Base-by-base conservation (phyloP, 768 basidiomycete species). In the Termitomyces eurrhizus region DNA sequence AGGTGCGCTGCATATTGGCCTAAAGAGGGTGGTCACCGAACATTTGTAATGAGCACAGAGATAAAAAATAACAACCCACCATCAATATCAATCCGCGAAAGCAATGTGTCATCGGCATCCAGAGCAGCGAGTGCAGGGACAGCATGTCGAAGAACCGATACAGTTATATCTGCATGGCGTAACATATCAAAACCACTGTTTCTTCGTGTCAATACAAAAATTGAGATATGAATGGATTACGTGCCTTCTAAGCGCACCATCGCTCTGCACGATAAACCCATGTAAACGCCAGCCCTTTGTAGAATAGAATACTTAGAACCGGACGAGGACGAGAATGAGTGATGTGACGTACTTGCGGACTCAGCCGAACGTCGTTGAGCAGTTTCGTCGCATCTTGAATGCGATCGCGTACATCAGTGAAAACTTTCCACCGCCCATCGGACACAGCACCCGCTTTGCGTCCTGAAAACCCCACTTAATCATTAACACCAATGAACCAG, bases 121-220 rank as follows among this genome's bases (percentile, higher is more conserved):
- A 89, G 66, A 18, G 71, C 65, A 0, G 69, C 68, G 0, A 96
- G 75, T 46, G 71, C 79, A 14, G 85, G 89, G 48, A 87, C 68
- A 3, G 77, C 69, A 3, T 65, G 44, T 39, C 67, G 64, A 35
- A 95, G 74, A 13, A 67, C 65, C 2, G 72, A 64, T 0, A 81
- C 69, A 1, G 75, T 80, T 32, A 92, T 69, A 2, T 76, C 74
- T 2, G 85, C 84, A 67, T 86, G 81, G 16, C 84, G 76, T 24
- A 96, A 75, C 62, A 94, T 75, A 51, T 92, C 86, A 64, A 84
- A 93, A 0, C 89, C 91, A 68, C 94, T 96, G 2, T 63, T 24
- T 48, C 18, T 3, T 32, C 35, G 52, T 58, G 52, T 62, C 42
- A 37, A 56, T 7, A 35, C 3, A 57, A 35, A 54, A 49, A 36